A percentile compares a stretch with the other conserved stretches of the same genome.
Conservation (phyloP, 2,329 filamentous ascomycete genomes). For the Cercospora canescens region DNA sequence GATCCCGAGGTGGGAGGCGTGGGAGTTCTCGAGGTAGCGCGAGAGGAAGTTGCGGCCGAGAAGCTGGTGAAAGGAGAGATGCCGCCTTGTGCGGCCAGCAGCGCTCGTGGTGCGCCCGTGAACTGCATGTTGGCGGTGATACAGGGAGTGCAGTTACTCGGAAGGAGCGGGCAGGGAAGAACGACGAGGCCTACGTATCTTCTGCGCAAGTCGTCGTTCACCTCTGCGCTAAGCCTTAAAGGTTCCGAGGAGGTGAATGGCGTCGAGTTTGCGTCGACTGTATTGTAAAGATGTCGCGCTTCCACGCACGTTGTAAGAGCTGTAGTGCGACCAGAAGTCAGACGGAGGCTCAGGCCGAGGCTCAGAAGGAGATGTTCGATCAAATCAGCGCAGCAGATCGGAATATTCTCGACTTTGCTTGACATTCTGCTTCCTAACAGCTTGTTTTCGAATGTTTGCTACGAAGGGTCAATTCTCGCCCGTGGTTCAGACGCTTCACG, state of each 20-base stretch:
- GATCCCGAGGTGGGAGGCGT: not conserved
- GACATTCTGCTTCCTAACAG: too few relatives aligned
- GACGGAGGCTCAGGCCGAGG: not conserved
- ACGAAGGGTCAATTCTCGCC: not conserved
- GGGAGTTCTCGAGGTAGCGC: not conserved
- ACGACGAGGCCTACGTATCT: not conserved
- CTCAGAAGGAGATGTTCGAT: too few relatives aligned
- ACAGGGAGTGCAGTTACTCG: not conserved
- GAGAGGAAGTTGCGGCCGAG: not conserved
- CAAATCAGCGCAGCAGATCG: too few relatives aligned
- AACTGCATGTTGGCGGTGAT: conserved; percentile 18
- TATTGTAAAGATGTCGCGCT: not conserved
- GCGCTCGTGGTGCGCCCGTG: conserved; percentile 11
- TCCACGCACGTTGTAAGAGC: not conserved
- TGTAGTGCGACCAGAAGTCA: not conserved
- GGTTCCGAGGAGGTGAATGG: not conserved
- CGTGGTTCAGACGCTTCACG: conserved; percentile 7
- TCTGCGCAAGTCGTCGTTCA: not conserved
- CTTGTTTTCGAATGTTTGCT: not conserved
- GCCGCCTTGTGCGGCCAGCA: not conserved
- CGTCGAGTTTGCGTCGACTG: not conserved
- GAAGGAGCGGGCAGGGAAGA: not conserved
- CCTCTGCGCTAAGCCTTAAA: not conserved
- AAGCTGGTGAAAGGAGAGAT: not conserved
- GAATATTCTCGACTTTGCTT: too few relatives aligned